phyloP scores from a whole-genome alignment of 345 rosid genomes.

The Populus simonii region DNA sequence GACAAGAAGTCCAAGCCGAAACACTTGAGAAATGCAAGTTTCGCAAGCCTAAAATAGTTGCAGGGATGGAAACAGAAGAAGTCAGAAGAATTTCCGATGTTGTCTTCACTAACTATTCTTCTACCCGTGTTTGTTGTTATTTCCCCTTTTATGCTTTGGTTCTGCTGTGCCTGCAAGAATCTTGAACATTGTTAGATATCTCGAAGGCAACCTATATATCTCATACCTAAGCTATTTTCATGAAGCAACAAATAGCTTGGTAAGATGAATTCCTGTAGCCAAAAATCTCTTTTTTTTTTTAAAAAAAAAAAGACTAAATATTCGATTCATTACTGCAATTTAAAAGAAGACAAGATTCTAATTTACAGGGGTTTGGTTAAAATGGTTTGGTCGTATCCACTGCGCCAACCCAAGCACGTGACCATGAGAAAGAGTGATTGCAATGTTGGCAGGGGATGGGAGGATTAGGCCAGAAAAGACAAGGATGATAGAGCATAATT shows the following conservation, averaged over 20 bases:
- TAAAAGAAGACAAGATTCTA: neutral
- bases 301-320: neutral
- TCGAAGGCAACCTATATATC: neutral
- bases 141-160: constrained; percentile 31
- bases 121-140: constrained; percentile 19
- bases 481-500: too few species aligned
- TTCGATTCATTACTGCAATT: neutral
- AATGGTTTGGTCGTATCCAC: too few species aligned
- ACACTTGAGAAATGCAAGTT: constrained; percentile 46
- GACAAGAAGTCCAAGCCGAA: constrained; percentile 31
- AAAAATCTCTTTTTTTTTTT: too few species aligned
- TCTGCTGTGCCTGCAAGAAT: constrained; percentile 29
- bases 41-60: constrained; percentile 44
- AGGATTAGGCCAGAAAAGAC: too few species aligned
- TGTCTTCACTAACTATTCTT: constrained; percentile 20
- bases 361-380: too few species aligned
- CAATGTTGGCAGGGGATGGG: neutral
- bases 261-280: too few species aligned
- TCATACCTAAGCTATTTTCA: neutral
- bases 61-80: constrained; percentile 37
- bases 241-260: too few species aligned
- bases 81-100: neutral
- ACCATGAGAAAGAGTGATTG: neutral
- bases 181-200: neutral
- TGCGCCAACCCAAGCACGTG: neutral